Evolutionary conservation across 495 filamentous ascomycete species (phyloP), one percentile per base, ranked within the genome.

Genomic region (Barbatosphaeria neglecta): DNA sequence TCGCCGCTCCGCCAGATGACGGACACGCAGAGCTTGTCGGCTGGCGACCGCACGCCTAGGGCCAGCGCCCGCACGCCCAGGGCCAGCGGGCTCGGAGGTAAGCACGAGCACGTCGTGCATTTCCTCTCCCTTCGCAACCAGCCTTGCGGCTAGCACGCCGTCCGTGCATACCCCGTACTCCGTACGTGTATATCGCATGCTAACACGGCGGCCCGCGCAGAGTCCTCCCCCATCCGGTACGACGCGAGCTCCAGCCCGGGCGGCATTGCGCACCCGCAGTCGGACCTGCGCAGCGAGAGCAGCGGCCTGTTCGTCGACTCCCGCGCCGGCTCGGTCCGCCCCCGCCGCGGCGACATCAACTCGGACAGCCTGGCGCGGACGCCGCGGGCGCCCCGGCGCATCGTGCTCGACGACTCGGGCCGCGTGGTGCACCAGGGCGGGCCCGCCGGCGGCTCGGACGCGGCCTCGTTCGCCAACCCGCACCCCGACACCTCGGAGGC

Each of bases 401-500:
- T 95, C 27, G 84, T 90, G 56, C 80, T 94, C 23, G 86, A 90
- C 58, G 83, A 88, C 55, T 76, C 82, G 56, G 89, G 89, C 40
- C 75, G 84, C 48, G 79, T 87, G 13, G 72, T 87, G 9, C 64
- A 69, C 27, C 71, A 75, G 41, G 31, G 10, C 1, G 66, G 72
- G 22, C 65, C 67, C 18, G 59, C 62, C 15, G 69, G 75, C 43
- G 72, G 68, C 20, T 93, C 87, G 1, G 87, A 94, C 61, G 83
- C 87, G 4, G 72, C 75, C 22, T 89, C 90, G 0, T 96, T 93
- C 62, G 86, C 87, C 0, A 92, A 93, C 58, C 61, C 86, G 48
- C 81, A 95, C 54, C 87, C 87, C 2, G 80, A 79, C 45, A 97
- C 93, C 10, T 94, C 89, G 1, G 92, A 99, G 59, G 89, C 88